A percentile compares a stretch with the other conserved stretches of the same genome.
These are phyloP conservation scores for Trametes pubescens DNA, from an alignment of 1,284 basidiomycete species.

Conservation along the genomic window DNA sequence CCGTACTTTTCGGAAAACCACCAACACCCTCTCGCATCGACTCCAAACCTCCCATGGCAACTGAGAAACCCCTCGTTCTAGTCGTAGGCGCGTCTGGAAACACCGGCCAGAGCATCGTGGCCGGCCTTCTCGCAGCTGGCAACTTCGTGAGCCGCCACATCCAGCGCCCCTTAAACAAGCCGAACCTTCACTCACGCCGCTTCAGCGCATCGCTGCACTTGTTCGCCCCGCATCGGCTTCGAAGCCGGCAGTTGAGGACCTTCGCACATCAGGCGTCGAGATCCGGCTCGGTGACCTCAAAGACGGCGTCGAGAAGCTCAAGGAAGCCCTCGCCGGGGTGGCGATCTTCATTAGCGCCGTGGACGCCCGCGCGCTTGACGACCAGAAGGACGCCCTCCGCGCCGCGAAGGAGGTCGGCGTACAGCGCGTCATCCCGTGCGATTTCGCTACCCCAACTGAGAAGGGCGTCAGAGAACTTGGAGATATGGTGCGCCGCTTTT, in stretches of 20 bases:
- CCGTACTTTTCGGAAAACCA: too few relatives aligned
- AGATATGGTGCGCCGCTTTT: slow-evolving; percentile 24
- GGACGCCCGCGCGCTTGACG: slow-evolving; percentile 6
- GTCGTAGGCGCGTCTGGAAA: slow-evolving; percentile 34
- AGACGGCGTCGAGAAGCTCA: slow-evolving; percentile 24
- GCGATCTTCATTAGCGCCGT: slow-evolving; percentile 29
- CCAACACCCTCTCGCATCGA: neutral
- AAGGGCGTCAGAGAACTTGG: slow-evolving; percentile 20
- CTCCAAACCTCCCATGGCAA: neutral
- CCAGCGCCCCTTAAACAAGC: neutral
- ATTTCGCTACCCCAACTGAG: slow-evolving; percentile 23
- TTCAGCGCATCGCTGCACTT: slow-evolving; percentile 24
- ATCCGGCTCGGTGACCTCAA: slow-evolving; percentile 29
- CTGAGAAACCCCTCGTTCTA: slow-evolving; percentile 29
- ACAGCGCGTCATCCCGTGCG: slow-evolving; percentile 28
- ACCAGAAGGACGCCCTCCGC: slow-evolving; percentile 31
- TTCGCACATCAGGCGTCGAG: slow-evolving; percentile 27
- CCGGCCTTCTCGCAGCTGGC: slow-evolving; percentile 27
- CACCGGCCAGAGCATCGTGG: slow-evolving; percentile 30
- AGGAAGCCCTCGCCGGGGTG: slow-evolving; percentile 24
- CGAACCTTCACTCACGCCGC: neutral
- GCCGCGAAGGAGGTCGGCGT: slow-evolving; percentile 31
- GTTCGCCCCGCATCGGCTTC: slow-evolving; percentile 22
- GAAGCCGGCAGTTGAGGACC: slow-evolving; percentile 18
- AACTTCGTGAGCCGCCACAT: slow-evolving; percentile 30